Base-by-base conservation (phyloP, 108 stramenopile species). In the Nannochloropsis oceanica region DNA sequence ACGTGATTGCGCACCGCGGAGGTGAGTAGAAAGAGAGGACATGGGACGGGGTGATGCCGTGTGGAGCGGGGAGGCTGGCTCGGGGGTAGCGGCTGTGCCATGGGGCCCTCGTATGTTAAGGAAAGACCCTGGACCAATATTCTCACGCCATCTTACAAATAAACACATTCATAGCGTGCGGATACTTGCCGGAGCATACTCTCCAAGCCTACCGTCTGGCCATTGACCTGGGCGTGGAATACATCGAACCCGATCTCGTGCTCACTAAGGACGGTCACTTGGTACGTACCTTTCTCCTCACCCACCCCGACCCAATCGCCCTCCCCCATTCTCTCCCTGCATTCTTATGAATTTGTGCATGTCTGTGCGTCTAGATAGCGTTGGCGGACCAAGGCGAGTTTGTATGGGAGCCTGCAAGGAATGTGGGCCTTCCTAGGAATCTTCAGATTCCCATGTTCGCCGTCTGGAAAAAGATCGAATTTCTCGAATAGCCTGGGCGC, bases 241-340 rank as follows among this genome's bases (percentile, higher is more conserved):
- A 92, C 85, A 93, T 94, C 73, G 95, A 95, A 81, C 92, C 94
- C 1, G 94, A 95, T 88, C 84, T 94, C 79, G 92, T 94, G 0
- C 86, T 93, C 26, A 92, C 93, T 24, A 89, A 84, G 79, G 86
- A 73, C 59, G 59, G 59, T 18, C 59, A 73, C 59, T 73, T 73
- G 59, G 26, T 84, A 26, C 79, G 26, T 26, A 0, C 20, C 18
- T 81, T 81, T 81, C 13, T 81, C 24, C 24, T 81, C n/a, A 20
- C 59, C 22, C 79, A 79, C 22, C 24, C 79, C 24, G 22, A 24
- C 24, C n/a, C n/a, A 2, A 1, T 5, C 34, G 1, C 34, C 34
- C 18, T 50, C 2, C 46, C 9, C 42, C 43, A 0, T 43, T 84
- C 14, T 43, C 44, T 12, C 14, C 9, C 59, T 9, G 22, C 10